Evolutionary conservation across 2,329 filamentous ascomycete species (phyloP), one percentile per base, ranked within the genome.

Genomic region (Stachybotrys chartarum): DNA sequence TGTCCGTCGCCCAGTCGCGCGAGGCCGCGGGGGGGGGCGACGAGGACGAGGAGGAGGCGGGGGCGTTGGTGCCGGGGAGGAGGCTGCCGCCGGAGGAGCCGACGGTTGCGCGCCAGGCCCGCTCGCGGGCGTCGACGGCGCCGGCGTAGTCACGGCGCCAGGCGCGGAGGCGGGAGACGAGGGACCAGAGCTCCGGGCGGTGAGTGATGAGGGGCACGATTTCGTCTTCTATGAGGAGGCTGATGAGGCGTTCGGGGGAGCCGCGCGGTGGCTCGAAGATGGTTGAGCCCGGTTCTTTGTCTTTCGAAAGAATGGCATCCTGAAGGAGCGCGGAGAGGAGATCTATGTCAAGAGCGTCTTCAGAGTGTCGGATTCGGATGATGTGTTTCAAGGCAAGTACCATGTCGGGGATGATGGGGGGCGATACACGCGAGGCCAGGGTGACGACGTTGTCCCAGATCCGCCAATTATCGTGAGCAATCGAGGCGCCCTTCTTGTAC

Each of bases 391-490:
- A 80, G 0, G 90, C 90, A 5, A 86, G 78, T 35, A 96, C 75
- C 52, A 96, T 83, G 58, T 97, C 91, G 0, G 77, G 70, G 66
- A 91, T 85, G 1, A 87, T 84, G 0, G 90, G 87, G 0, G 93
- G 92, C 1, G 79, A 80, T 31, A 94, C 81, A 1, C 90, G 88
- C 0, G 89, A 84, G 0, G 90, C 88, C 24, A 97, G 86, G 0
- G 91, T 94, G 56, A 99, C 82, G 16, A 97, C 87, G 64, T 99
- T 99, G 68, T 96, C 90, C 93, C 93, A 97, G 69, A 99, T 97
- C 62, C 90, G 86, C 81, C 88, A 90, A 73, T 93, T 93, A 63
- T 91, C 86, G 70, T 90, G 82, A 52, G 95, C 91, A 30, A 96
- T 82, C 5, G 83, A 81, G 0, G 92, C 91, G 10, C 92, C 94